Conservation (phyloP, 306 rosid genomes). For the Trifolium dubium region DNA sequence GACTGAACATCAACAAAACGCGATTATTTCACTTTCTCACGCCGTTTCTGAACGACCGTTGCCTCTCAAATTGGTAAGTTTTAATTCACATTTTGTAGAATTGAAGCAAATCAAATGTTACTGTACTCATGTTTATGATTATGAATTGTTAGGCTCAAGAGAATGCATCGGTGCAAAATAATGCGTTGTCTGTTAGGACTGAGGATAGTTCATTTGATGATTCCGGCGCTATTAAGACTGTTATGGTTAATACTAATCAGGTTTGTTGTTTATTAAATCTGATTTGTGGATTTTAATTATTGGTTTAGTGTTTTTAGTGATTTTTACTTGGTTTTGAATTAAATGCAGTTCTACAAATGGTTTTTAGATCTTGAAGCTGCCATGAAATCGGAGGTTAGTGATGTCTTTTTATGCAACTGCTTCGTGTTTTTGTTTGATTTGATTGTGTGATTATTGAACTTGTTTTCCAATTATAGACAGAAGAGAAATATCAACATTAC, state of each 20-base stretch:
- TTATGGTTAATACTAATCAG: conserved; percentile 91
- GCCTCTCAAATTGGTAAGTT: conserved; percentile 68
- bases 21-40: conserved; percentile 69
- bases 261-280: conserved; percentile 36
- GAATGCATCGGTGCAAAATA: conserved; percentile 56
- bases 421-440: conserved; percentile 7
- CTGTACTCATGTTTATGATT: background rate
- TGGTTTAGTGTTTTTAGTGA: background rate
- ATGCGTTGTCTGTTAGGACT: conserved; percentile 57
- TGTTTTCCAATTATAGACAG: conserved; percentile 63
- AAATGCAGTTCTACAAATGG: conserved; percentile 90
- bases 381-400: conserved; percentile 94
- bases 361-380: conserved; percentile 95
- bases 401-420: background rate
- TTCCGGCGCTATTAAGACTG: conserved; percentile 62
- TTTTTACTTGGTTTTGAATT: conserved; percentile 38
- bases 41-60: conserved; percentile 84
- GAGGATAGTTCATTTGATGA: conserved; percentile 62
- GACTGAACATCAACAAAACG: conserved; percentile 77
- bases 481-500: conserved; percentile 94
- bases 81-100: no score
- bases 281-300: conserved; percentile 3
- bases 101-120: no score
- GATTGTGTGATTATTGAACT: conserved; percentile 30
- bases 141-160: conserved; percentile 62